A percentile compares a stretch with the other conserved stretches of the same genome.
Evolutionary conservation across 1,139 yeast genomes (phyloP).

Genomic region (Sugiyamaella grinbergsii): DNA sequence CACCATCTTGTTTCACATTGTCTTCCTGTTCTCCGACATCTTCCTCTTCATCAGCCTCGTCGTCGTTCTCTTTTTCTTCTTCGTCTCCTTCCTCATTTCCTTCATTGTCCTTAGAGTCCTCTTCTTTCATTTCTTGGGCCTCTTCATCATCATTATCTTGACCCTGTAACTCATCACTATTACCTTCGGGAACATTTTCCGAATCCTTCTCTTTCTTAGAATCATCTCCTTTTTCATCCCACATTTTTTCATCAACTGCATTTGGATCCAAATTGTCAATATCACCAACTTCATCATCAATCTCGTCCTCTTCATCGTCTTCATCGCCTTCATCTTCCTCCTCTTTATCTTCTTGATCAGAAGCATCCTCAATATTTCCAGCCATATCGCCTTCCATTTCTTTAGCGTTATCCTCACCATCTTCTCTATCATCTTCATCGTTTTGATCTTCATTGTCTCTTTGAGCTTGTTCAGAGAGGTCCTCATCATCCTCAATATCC

Average conservation of each 20-base stretch:
- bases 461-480: conserved; percentile 85
- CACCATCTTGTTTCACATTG: conserved; percentile 73
- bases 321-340: conserved; percentile 58
- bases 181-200: conserved; percentile 67
- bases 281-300: conserved; percentile 90
- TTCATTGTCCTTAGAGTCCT: conserved; percentile 39
- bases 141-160: conserved; percentile 56
- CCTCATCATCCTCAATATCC: conserved; percentile 92
- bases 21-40: conserved; percentile 86
- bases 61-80: conserved; percentile 46
- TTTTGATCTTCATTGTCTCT: conserved; percentile 75
- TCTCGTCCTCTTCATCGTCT: conserved; percentile 57
- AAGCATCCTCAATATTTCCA: conserved; percentile 76
- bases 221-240: conserved; percentile 92
- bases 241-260: conserved; percentile 96
- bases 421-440: conserved; percentile 60
- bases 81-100: conserved; percentile 46
- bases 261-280: conserved; percentile 90
- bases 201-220: conserved; percentile 61
- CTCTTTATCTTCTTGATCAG: conserved; percentile 60
- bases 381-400: conserved; percentile 98
- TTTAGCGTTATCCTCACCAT: conserved; percentile 67
- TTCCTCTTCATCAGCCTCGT: conserved; percentile 65
- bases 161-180: conserved; percentile 85
- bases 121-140: conserved; percentile 39